Evolutionary conservation across 2,329 filamentous ascomycete species (phyloP), one percentile per base, ranked within the genome.

Genomic region (Sclerotinia spermophila): DNA sequence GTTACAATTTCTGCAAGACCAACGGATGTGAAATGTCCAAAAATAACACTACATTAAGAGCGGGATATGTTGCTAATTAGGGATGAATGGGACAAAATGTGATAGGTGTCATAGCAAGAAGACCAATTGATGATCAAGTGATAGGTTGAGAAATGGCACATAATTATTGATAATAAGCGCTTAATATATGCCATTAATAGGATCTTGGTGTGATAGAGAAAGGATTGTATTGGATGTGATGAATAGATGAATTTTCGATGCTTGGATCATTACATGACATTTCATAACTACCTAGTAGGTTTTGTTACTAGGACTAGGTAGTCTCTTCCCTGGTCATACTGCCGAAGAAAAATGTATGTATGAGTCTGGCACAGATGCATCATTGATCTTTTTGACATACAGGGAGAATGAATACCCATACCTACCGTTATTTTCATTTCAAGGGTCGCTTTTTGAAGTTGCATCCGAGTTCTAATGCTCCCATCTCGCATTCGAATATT

Each of bases 11-110:
- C 40, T 70, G 68, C 45, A 66, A 27, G 45, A 30, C 40, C 24
- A 66, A 30, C 42, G 45, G 7, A 27, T 61, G 66, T 45, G 55
- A 59, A 30, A 68, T 45, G 38, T 70, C 68, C 68, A 70, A 70
- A 70, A 70, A 70, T 70, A 70, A 70, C 68, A 55, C 68, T n/a
- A 11, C 35, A 38, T 66, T 66, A 17, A 42, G 60, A 45, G 30
- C 60, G 38, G 21, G 10, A 66, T 62, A 27, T 70, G 68, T 58
- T 70, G 68, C 68, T 70, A 70, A 70, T 70, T 70, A 70, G 48
- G 68, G 68, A 66, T 53, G 21, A 66, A 53, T 66, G 45, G 53
- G 35, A 66, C n/a, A 27, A 40, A 40, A 53, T 66, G n/a, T 24
- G 24, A 53, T 13, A 30, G n/a, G 27, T 53, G 48, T 55, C 33